Evolutionary conservation across 129 eudicot genomes (phyloP).

Genomic region (Flaveria bidentis): DNA sequence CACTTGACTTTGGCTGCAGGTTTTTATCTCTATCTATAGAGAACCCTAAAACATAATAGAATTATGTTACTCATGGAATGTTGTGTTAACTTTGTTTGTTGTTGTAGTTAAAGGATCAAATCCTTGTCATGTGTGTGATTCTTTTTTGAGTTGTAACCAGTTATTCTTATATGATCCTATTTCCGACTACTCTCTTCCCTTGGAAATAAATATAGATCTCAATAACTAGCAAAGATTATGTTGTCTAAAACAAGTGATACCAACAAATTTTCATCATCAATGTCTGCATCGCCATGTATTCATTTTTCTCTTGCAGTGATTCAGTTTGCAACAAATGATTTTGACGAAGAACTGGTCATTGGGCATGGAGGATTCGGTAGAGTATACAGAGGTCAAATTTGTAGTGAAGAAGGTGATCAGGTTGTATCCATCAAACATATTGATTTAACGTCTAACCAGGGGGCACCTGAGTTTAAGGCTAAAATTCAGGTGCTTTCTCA

Average conservation of each 20-base stretch:
- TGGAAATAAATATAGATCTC: too few relatives aligned
- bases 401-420: neutral
- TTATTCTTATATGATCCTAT: too few relatives aligned
- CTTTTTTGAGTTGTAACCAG: too few relatives aligned
- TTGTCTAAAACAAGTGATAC: neutral
- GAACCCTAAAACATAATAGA: too few relatives aligned
- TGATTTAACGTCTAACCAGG: constrained; percentile 9
- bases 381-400: neutral
- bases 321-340: neutral
- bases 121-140: too few relatives aligned
- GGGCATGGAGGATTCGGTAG: constrained; percentile 6
- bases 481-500: constrained; percentile 25
- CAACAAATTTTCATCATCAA: neutral
- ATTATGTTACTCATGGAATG: too few relatives aligned
- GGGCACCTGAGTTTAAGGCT: constrained; percentile 21
- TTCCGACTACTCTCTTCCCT: too few relatives aligned
- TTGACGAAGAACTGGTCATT: neutral
- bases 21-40: too few relatives aligned
- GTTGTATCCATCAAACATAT: neutral
- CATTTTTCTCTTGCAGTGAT: constrained; percentile 5
- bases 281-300: neutral
- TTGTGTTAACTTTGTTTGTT: too few relatives aligned
- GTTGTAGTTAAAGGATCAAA: too few relatives aligned
- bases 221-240: too few relatives aligned
- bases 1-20: too few relatives aligned